Evolutionary conservation across 306 rosid genomes (phyloP), one percentile per base, ranked within the genome.

Genomic region (Pyrus communis): DNA sequence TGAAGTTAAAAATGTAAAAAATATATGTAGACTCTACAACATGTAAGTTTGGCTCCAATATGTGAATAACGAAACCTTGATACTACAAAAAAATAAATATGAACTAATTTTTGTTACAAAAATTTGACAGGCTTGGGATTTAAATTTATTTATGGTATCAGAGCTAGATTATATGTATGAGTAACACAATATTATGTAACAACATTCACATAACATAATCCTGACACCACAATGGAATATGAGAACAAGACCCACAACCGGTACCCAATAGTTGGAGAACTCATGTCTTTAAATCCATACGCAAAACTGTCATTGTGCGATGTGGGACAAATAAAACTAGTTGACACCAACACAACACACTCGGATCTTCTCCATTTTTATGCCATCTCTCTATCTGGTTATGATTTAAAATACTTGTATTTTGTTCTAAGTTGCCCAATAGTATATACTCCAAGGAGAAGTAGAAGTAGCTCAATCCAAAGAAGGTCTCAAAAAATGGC

Each of bases 51-150:
- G 43, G 43, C 43, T 40, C 43, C 43, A 40, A 40, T 40, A 40
- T 8, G 42, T 38, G 42, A 38, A 38, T 31, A 31, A 31, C 35
- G 35, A 31, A 31, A 31, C 35, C 35, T 31, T 31, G 35, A 38
- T 38, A 38, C 42, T 38, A 38, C 42, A 38, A 38, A 40, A 40
- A 0, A 9, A 40, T 1, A 38, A 1, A 42, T 10, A 3, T 42
- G 12, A 42, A 42, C 45, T 40, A 8, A 40, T 40, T 8, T 40
- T 40, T 8, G 43, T 8, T 2, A 7, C 10, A 49, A 49, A 49
- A 14, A 46, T 4, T 49, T 0, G 6, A 7, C 5, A 21, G 55
- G 21, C 3, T 1, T 0, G 2, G 4, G 0, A 51, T 15, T 0
- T 15, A 51, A 17, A 15, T 51, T 17, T 51, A 0, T 5, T 51